Evolutionary conservation across 2,329 filamentous ascomycete species (phyloP).

Genomic region (Dactylellina sp.): DNA sequence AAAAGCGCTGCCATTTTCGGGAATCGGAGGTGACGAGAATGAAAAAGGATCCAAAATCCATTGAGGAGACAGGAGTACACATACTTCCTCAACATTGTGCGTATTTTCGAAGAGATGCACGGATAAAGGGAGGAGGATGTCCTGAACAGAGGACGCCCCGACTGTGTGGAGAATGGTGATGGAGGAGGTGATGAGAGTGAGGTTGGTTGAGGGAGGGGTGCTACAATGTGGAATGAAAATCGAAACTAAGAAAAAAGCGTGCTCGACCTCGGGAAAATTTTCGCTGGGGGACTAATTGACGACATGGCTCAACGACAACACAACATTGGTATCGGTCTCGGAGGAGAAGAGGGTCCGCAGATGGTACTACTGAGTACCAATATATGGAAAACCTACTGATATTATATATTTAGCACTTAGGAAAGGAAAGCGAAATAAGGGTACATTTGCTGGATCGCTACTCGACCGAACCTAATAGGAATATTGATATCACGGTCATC

Average conservation of each 20-base stretch:
- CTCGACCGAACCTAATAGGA: no score
- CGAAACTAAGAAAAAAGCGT: constrained; percentile 1
- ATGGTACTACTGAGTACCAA: not conserved
- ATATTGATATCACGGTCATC: no score
- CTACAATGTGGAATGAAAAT: constrained; percentile 34
- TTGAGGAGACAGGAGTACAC: constrained; percentile 59
- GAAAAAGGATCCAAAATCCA: constrained; percentile 8
- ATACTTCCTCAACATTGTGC: constrained; percentile 74
- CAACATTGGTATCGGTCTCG: constrained; percentile 6
- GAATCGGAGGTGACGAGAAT: constrained; percentile 36
- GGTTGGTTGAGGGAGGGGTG: constrained; percentile 58
- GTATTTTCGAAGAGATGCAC: constrained; percentile 63
- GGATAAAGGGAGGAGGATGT: constrained; percentile 63
- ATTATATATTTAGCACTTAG: no score
- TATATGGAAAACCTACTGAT: not conserved
- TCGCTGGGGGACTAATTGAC: constrained; percentile 62
- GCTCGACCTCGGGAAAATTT: constrained; percentile 63
- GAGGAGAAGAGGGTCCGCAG: no score
- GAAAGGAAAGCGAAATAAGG: no score
- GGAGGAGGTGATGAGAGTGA: constrained; percentile 59
- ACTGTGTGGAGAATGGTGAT: constrained; percentile 59
- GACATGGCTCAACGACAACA: constrained; percentile 44
- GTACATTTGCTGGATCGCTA: no score
- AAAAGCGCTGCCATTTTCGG: constrained; percentile 17
- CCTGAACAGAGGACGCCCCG: constrained; percentile 61